These are phyloP conservation scores for Vigna nakashimae DNA, from an alignment of 306 rosid genomes.

Conservation along the genomic window DNA sequence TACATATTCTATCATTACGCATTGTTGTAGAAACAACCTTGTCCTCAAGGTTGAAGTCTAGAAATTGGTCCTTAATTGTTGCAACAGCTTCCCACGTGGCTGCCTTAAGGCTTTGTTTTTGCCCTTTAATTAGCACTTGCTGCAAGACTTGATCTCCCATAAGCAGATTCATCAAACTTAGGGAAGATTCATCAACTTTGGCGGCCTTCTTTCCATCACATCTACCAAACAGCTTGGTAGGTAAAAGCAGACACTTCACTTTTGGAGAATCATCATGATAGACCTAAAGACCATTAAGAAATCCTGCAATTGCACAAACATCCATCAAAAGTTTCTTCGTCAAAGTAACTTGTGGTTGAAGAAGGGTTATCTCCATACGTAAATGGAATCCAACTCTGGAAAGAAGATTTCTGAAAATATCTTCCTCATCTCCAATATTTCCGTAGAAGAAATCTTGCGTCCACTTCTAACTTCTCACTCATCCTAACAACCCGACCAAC, in stretches of 20 bases:
- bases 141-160: constrained; percentile 99
- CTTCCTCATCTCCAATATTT: constrained; percentile 98
- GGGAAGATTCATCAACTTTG: constrained; percentile 84
- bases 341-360: constrained; percentile 90
- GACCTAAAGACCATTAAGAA: constrained; percentile 95
- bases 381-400: constrained; percentile 98
- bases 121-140: constrained; percentile 49
- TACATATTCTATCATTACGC: too few relatives aligned
- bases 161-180: constrained; percentile 94
- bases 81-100: too few relatives aligned
- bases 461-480: constrained; percentile 84
- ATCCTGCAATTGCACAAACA: constrained; percentile 98
- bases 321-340: constrained; percentile 96
- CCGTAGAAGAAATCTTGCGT: constrained; percentile 97
- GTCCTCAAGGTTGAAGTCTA: too few relatives aligned
- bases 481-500: too few relatives aligned
- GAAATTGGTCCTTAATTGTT: too few relatives aligned
- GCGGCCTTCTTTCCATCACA: constrained; percentile 81
- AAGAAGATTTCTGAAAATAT: constrained; percentile 91
- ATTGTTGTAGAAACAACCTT: too few relatives aligned
- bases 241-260: constrained; percentile 97
- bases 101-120: too few relatives aligned
- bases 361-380: constrained; percentile 97
- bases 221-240: constrained; percentile 84
- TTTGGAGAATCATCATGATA: constrained; percentile 98